A percentile compares a stretch with the other conserved stretches of the same genome.
phyloP scores from a whole-genome alignment of 2,329 filamentous ascomycete genomes.

The Ampelomyces quisqualis region DNA sequence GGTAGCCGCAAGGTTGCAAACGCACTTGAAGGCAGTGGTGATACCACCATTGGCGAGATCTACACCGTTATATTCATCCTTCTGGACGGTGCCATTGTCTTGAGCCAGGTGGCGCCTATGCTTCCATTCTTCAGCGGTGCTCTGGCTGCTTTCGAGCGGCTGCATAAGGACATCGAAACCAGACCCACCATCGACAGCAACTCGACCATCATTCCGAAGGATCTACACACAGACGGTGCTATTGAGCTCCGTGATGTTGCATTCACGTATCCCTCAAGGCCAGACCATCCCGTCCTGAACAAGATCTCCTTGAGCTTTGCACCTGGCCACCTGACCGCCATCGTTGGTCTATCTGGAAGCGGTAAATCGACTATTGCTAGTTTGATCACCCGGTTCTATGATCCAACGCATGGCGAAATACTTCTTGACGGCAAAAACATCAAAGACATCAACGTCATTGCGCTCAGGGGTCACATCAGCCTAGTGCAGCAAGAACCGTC shows the following conservation, averaged over 20 bases:
- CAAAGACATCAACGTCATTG: constrained; percentile 41
- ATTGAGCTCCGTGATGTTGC: constrained; percentile 44
- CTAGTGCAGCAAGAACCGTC: constrained; percentile 56
- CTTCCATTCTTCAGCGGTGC: constrained; percentile 54
- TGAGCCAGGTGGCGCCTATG: constrained; percentile 51
- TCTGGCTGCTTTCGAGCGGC: constrained; percentile 57
- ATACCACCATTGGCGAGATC: constrained; percentile 48
- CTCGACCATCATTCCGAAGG: constrained; percentile 24
- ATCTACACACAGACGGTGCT: constrained; percentile 48
- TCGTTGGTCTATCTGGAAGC: constrained; percentile 47
- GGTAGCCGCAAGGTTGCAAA: constrained; percentile 59
- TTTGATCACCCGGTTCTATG: constrained; percentile 44
- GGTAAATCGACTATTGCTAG: constrained; percentile 47
- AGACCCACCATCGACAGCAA: constrained; percentile 44
- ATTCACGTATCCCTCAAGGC: constrained; percentile 47
- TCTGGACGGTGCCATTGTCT: constrained; percentile 53
- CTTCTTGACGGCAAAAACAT: constrained; percentile 58
- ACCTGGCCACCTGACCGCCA: constrained; percentile 45
- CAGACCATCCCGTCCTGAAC: constrained; percentile 43
- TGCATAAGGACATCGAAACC: constrained; percentile 60
- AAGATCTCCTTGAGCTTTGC: constrained; percentile 41
- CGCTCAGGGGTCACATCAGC: constrained; percentile 41
- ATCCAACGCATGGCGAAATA: constrained; percentile 54
- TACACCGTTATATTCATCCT: constrained; percentile 59
- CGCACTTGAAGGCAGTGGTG: constrained; percentile 39